phyloP scores from a whole-genome alignment of 2,329 filamentous ascomycete species.

The Colletotrichum falcatum region DNA sequence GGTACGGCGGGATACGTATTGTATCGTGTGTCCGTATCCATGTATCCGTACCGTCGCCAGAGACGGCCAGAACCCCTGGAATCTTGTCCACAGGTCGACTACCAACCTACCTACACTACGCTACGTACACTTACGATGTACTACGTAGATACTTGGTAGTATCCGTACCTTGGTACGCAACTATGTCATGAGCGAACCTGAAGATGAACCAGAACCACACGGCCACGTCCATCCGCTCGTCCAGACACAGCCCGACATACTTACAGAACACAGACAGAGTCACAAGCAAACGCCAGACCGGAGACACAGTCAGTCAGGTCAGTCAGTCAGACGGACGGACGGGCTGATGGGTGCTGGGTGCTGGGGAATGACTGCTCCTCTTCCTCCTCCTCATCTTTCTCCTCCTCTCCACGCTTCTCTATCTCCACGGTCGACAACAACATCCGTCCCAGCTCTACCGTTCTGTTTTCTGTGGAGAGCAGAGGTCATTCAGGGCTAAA shows the following conservation, averaged over 20 bases:
- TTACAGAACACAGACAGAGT: background rate
- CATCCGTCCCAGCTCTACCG: background rate
- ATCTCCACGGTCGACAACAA: background rate
- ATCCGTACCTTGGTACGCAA: too few relatives aligned
- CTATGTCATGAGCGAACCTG: background rate
- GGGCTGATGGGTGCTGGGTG: too few relatives aligned
- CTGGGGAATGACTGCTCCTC: background rate
- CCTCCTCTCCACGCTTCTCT: too few relatives aligned
- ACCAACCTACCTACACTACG: too few relatives aligned
- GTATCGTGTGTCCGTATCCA: too few relatives aligned
- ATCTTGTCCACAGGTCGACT: too few relatives aligned
- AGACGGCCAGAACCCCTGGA: constrained; percentile 14
- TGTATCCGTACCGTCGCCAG: background rate
- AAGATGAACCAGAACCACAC: constrained; percentile 1
- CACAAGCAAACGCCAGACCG: constrained; percentile 15
- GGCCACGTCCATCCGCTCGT: background rate
- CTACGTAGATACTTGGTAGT: background rate
- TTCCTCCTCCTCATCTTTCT: background rate
- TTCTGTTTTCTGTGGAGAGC: background rate
- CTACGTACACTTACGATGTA: too few relatives aligned
- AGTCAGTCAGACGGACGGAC: background rate
- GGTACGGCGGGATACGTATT: constrained; percentile 7
- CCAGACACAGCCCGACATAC: background rate
- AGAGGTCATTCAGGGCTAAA: background rate
- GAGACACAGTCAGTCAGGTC: background rate